Evolutionary conservation across 371 early-diverging fungal genomes (phyloP).

Genomic region (Mucor circinelloides): DNA sequence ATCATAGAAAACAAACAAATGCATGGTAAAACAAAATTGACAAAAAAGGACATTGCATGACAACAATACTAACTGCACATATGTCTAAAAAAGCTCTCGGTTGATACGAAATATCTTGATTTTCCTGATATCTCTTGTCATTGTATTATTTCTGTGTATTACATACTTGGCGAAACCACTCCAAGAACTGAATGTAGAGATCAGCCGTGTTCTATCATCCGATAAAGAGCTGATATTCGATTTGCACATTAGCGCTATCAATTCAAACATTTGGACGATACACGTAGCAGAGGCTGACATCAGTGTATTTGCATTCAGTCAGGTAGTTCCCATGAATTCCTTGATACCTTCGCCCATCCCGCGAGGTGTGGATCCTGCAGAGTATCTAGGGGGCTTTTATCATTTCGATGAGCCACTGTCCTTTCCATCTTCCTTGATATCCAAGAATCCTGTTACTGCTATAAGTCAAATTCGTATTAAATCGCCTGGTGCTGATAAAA

Average conservation of each 20-base stretch:
- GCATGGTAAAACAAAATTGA: slow-evolving; percentile 3
- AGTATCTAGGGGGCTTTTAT: slow-evolving; percentile 59
- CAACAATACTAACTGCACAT: neutral
- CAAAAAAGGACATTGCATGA: neutral
- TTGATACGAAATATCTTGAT: slow-evolving; percentile 10
- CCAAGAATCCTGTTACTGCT: slow-evolving; percentile 23
- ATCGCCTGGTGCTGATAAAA: slow-evolving; percentile 63
- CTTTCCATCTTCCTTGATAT: slow-evolving; percentile 41
- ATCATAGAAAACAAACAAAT: neutral
- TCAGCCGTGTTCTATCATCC: slow-evolving; percentile 64
- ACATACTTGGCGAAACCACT: slow-evolving; percentile 46
- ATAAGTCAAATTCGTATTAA: slow-evolving; percentile 65
- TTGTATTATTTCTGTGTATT: slow-evolving; percentile 16
- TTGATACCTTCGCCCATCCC: neutral
- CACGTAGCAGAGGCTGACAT: slow-evolving; percentile 60
- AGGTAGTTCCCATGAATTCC: slow-evolving; percentile 33
- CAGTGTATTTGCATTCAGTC: slow-evolving; percentile 66
- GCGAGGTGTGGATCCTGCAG: slow-evolving; percentile 52
- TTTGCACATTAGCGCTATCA: slow-evolving; percentile 56
- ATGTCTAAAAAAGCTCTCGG: slow-evolving; percentile 8
- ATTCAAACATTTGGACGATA: slow-evolving; percentile 62
- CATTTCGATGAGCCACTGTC: slow-evolving; percentile 62
- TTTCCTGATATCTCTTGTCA: neutral
- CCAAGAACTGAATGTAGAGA: slow-evolving; percentile 44
- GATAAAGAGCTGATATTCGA: slow-evolving; percentile 74